Base-by-base conservation (phyloP, 208 protist species). In the Trypanosoma congolense region DNA sequence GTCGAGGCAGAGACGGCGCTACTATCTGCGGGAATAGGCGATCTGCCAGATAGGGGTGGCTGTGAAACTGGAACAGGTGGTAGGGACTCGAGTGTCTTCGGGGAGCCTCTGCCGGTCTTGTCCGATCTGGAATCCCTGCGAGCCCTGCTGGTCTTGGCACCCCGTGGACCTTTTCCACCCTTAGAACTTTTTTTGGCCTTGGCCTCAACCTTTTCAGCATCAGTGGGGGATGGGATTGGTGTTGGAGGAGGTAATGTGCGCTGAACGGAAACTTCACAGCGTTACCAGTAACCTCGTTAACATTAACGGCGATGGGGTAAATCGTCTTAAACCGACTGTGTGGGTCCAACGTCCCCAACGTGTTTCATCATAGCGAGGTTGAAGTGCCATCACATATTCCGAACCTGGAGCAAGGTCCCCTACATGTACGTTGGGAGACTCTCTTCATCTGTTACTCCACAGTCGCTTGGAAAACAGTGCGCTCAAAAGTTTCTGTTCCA, bases 271-370 rank as follows among this genome's bases (percentile, higher is more conserved):
- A 28, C 35, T 75, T 71, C 4, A 80, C 59, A 18, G 60, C 16
- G 47, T 87, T 58, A 19, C 75, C 53, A 29, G 28, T 29, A 40
- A 68, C 56, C 22, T 45, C 60, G 1, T 43, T 74, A 18, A 78
- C 60, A 16, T 57, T 68, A 21, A 93, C 45, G 26, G 58, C 28
- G 25, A 92, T 54, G 1, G 81, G 53, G 22, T 58, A 44, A 24
- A 93, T 54, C 1, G 90, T 93, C 21, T 65, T 68, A 92, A 86
- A 38, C 55, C 52, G 14, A 80, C 63, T 8, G 85, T 61, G 26
- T 73, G 76, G 12, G 85, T 81, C 84, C 84, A 96, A 56, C 89
- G 30, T 14, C 90, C 90, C 83, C 84, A 93, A 42, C 53, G 52
- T n/a, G 59, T 51, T 41, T 81, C 74, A 18, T 77, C 83, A 71